Percentiles rank a stretch among this genome's conserved stretches.
These are phyloP conservation scores for Malus hybrid DNA, from an alignment of 331 rosid genomes.

Conservation along the genomic window DNA sequence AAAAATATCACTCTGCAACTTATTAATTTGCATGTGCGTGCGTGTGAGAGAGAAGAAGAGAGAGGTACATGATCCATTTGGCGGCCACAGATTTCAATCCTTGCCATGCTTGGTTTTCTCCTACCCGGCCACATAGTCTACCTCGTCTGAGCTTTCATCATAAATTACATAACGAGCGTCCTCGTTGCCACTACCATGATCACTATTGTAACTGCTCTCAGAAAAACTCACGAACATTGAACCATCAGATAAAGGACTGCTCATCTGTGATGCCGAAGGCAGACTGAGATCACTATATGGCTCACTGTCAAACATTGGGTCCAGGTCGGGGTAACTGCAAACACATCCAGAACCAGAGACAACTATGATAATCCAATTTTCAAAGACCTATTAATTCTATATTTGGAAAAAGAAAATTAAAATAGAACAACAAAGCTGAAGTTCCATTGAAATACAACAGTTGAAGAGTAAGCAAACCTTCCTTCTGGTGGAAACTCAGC, in stretches of 20 bases:
- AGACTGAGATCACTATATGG: constrained; percentile 62
- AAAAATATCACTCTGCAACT: neutral
- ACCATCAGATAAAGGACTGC: constrained; percentile 67
- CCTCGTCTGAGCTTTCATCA: constrained; percentile 93
- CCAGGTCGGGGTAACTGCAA: constrained; percentile 69
- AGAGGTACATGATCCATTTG: constrained; percentile 39
- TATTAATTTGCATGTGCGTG: neutral
- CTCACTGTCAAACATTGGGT: constrained; percentile 55
- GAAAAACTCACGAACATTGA: constrained; percentile 72
- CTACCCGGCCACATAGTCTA: constrained; percentile 50
- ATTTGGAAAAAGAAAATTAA: neutral
- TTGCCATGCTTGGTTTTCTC: constrained; percentile 3
- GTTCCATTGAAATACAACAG: neutral
- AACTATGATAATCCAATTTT: constrained; percentile 8
- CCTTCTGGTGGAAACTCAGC: constrained; percentile 94
- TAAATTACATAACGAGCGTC: constrained; percentile 60
- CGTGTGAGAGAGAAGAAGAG: neutral
- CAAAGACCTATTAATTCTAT: neutral
- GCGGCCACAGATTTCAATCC: constrained; percentile 16
- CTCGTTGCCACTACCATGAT: constrained; percentile 95
- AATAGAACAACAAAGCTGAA: neutral
- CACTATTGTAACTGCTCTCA: constrained; percentile 87
- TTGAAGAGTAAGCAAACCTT: constrained; percentile 50
- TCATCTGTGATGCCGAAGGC: constrained; percentile 62
- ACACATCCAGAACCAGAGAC: constrained; percentile 22